Evolutionary conservation across 2,329 filamentous ascomycete species (phyloP).

Genomic region (Xylariaceae sp.): DNA sequence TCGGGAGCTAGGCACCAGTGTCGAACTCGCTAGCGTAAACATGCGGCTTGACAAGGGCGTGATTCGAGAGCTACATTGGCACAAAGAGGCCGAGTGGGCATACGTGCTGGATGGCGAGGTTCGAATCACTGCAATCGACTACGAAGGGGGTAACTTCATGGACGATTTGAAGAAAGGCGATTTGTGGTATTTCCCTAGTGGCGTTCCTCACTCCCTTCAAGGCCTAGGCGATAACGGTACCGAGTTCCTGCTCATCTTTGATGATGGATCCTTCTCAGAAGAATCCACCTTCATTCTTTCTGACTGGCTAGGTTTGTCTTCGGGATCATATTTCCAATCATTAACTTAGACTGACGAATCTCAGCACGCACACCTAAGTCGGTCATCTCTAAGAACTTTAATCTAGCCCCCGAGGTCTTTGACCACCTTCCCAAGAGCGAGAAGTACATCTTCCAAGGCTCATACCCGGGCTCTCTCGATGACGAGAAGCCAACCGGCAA

Average conservation of each 20-base stretch:
- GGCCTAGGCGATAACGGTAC: slow-evolving; percentile 71
- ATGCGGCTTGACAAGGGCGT: slow-evolving; percentile 78
- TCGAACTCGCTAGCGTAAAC: slow-evolving; percentile 78
- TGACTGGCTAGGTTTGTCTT: slow-evolving; percentile 69
- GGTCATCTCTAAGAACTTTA: slow-evolving; percentile 78
- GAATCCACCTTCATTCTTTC: slow-evolving; percentile 75
- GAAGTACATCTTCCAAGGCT: slow-evolving; percentile 81
- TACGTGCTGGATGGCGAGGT: slow-evolving; percentile 75
- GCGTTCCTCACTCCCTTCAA: slow-evolving; percentile 79
- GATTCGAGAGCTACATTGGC: slow-evolving; percentile 81
- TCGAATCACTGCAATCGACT: slow-evolving; percentile 75
- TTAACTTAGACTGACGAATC: slow-evolving; percentile 22
- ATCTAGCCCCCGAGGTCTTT: slow-evolving; percentile 74
- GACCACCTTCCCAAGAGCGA: slow-evolving; percentile 69
- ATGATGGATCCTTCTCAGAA: slow-evolving; percentile 56
- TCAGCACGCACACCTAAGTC: slow-evolving; percentile 73
- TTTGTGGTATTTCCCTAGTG: slow-evolving; percentile 81
- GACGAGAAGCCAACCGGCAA: slow-evolving; percentile 68
- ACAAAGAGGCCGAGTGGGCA: slow-evolving; percentile 81
- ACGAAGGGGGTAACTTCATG: slow-evolving; percentile 77
- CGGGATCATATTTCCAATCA: not conserved
- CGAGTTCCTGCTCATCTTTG: slow-evolving; percentile 65
- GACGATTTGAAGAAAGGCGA: slow-evolving; percentile 80
- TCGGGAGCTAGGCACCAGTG: slow-evolving; percentile 67
- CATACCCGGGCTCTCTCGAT: slow-evolving; percentile 67